A percentile compares a stretch with the other conserved stretches of the same genome.
Conservation (phyloP, 2,329 filamentous ascomycete species). For the Thielaviopsis ethacetica region DNA sequence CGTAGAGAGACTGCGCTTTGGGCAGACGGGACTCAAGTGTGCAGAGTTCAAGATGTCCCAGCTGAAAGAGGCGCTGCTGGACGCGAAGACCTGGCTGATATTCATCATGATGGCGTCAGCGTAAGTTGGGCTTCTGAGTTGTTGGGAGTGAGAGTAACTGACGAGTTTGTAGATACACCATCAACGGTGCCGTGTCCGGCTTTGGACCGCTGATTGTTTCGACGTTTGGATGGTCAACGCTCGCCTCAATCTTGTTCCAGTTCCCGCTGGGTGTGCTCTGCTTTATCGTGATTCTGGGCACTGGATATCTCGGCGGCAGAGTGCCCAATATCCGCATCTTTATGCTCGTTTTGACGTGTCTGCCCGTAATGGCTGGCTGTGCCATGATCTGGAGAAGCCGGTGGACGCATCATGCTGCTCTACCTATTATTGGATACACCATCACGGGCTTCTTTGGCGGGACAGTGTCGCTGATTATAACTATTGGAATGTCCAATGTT, state of each 20-base stretch:
- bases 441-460: conserved; percentile 59
- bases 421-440: conserved; percentile 54
- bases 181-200: conserved; percentile 54
- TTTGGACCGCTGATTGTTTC: conserved; percentile 58
- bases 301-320: conserved; percentile 45
- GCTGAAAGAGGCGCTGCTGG: conserved; percentile 38
- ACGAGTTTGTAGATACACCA: conserved; percentile 33
- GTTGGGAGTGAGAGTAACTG: too few relatives aligned
- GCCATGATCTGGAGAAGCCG: conserved; percentile 55
- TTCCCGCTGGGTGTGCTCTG: conserved; percentile 59
- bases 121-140: conserved; percentile 2
- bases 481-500: conserved; percentile 46
- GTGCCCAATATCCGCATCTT: conserved; percentile 47
- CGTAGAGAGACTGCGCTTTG: conserved; percentile 43
- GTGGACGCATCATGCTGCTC: conserved; percentile 47
- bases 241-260: conserved; percentile 54
- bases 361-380: conserved; percentile 61
- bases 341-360: conserved; percentile 47
- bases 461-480: conserved; percentile 43
- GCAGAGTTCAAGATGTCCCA: conserved; percentile 43
- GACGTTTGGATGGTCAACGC: conserved; percentile 49
- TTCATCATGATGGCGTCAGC: conserved; percentile 53
- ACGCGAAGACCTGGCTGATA: conserved; percentile 47
- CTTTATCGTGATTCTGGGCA: conserved; percentile 47
- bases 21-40: conserved; percentile 48